Evolutionary conservation across 2,329 filamentous ascomycete species (phyloP), one percentile per base, ranked within the genome.

Genomic region (Acarospora socialis): DNA sequence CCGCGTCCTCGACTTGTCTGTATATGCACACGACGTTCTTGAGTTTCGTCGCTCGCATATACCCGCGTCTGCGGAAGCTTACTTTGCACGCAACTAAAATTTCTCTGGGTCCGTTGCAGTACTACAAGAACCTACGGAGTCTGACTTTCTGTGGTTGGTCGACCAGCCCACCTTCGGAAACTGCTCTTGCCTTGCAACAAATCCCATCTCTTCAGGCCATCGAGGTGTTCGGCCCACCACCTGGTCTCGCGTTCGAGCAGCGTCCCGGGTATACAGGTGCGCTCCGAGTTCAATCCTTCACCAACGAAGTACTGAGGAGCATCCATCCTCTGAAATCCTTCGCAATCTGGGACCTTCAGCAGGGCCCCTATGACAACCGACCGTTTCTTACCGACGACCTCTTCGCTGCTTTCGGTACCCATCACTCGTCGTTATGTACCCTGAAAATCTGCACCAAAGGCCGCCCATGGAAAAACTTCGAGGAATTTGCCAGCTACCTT

Each of bases 21-120:
- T 30, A 29, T 12, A 41, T 37, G 23, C 21, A 30, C 8, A 29
- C 33, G 14, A 31, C 25, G 5, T 39, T 35, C n/a, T 39, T 33
- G 13, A 35, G 30, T 12, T 16, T 34, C 32, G 20, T 39, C 4
- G 35, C 27, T 14, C 32, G 31, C 2, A 33, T 32, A 19, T 37
- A 35, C 17, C 32, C 32, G 10, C 28, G 35, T 13, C 17, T 40
- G 4, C 21, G 22, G 12, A 29, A 17, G 4, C 29, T 40, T 10
- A 23, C 17, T 5, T 34, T 33, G 14, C 25, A 36, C 9, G 29
- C 30, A 21, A 25, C 33, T 24, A 19, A 20, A 5, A 23, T 40
- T 4, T 28, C 28, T 4, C 16, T 37, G 16, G 24, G 37, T 28
- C 35, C 25, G 16, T 18, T 40, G 20, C 7, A 14, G 9, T 27